Evolutionary conservation across 2,329 filamentous ascomycete species (phyloP).

Genomic region (Colletotrichum endophyticum): DNA sequence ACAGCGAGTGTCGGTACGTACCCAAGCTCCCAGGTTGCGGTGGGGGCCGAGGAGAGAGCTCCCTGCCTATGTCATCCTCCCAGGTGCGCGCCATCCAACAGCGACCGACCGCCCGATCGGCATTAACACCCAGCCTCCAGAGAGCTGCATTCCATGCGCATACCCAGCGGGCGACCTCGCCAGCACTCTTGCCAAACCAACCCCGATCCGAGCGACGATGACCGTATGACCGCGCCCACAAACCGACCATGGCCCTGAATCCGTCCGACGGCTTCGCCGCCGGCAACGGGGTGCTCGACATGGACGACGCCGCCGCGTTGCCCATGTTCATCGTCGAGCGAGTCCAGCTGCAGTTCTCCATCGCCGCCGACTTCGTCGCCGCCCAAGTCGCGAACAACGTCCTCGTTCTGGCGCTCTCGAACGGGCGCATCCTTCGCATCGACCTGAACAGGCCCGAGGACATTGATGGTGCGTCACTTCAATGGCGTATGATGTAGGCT

Average conservation of each 20-base stretch:
- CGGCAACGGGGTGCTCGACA: slow-evolving; percentile 60
- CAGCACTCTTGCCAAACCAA: background rate
- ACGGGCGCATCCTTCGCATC: slow-evolving; percentile 90
- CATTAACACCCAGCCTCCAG: slow-evolving; percentile 11
- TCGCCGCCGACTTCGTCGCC: slow-evolving; percentile 94
- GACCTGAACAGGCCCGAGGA: slow-evolving; percentile 93
- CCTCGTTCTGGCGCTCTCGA: slow-evolving; percentile 88
- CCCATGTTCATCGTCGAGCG: slow-evolving; percentile 95
- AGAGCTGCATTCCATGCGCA: slow-evolving; percentile 9
- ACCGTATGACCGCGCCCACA: background rate
- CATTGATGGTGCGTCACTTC: slow-evolving; percentile 74
- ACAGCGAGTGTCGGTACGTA: slow-evolving; percentile 6
- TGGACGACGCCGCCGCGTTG: slow-evolving; percentile 65
- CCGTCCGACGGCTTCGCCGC: slow-evolving; percentile 75
- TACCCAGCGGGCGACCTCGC: background rate
- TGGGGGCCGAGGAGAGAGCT: background rate
- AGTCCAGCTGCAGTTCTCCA: slow-evolving; percentile 91
- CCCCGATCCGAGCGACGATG: slow-evolving; percentile 5
- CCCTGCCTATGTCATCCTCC: slow-evolving; percentile 19
- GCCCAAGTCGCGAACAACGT: slow-evolving; percentile 98
- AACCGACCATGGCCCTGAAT: slow-evolving; percentile 68
- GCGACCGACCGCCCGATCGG: background rate
- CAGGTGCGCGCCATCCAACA: background rate
- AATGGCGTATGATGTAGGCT: slow-evolving; percentile 1
- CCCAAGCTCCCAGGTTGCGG: background rate